Evolutionary conservation across 2,329 filamentous ascomycete species (phyloP), one percentile per base, ranked within the genome.

Genomic region (Blastomyces gilchristii): DNA sequence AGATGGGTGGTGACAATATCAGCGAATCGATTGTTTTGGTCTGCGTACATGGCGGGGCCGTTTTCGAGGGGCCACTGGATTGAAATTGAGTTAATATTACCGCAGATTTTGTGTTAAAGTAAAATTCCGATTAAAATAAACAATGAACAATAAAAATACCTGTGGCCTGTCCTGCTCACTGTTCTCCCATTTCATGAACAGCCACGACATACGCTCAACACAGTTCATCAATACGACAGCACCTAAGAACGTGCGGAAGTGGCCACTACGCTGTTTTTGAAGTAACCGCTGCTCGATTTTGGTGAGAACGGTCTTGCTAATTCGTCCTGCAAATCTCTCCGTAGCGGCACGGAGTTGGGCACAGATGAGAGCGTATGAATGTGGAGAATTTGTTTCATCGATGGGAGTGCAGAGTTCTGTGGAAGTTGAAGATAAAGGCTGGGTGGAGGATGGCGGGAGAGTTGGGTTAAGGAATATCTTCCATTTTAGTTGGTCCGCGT

Each of bases 211-310:
- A 62, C 83, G 78, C 72, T 86, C 84, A 16, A 85, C 81, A 65
- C 82, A 84, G 63, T 81, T 83, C 31, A 86, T 74, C 0, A 86
- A 74, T 18, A 86, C 76, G n/a, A 86, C 75, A 0, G 82, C 78
- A 5, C 81, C 80, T n/a, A 86, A 72, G 68, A 85, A 85, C 0
- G 83, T 85, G 64, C 83, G 81, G 63, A 86, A 85, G 56, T 79
- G 79, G 60, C 80, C 81, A 28, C 78, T 79, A 69, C 83, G 81
- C 68, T 83, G 80, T 14, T 82, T 81, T 67, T 84, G 82, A 8
- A 85, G 76, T 4, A 86, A 73, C n/a, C 83, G 79, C 22, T 82
- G 79, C 69, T 86, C 84, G 1, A 86, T 76, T 63, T 85, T 83
- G 65, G 83, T 83, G 77, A 85, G 81, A 43, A 85, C 79, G 11